Conservation (phyloP, 257 asterid species). For the Solanum pinnatisectum region DNA sequence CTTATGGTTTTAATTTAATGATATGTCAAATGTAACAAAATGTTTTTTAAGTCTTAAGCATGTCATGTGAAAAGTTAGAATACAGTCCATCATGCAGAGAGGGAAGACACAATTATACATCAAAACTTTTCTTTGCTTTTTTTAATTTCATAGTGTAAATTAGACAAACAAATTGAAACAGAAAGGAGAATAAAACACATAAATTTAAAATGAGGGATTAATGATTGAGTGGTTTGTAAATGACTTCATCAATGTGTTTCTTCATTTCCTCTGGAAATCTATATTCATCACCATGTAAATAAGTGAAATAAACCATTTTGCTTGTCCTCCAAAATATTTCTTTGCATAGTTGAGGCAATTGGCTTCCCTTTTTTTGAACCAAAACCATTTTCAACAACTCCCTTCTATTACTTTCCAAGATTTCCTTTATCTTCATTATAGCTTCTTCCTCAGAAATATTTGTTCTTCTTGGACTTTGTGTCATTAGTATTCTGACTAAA, state of each 20-base stretch:
- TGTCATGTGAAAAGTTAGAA: no score
- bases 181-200: no score
- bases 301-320: not conserved
- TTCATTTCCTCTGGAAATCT: not conserved
- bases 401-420: not conserved
- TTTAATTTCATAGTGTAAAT: no score
- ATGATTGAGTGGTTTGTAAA: not conserved
- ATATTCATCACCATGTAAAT: not conserved
- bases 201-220: no score
- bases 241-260: not conserved
- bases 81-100: no score
- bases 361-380: not conserved
- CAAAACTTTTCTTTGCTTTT: no score
- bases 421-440: not conserved
- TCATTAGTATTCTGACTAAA: not conserved
- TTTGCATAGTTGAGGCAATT: not conserved
- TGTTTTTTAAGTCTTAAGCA: no score
- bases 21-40: no score
- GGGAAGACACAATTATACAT: no score
- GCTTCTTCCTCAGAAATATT: not conserved
- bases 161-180: no score
- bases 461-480: not conserved
- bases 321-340: not conserved
- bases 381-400: not conserved
- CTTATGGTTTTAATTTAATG: no score